Base-by-base conservation (phyloP, 2,329 filamentous ascomycete genomes). In the Claviceps monticola region DNA sequence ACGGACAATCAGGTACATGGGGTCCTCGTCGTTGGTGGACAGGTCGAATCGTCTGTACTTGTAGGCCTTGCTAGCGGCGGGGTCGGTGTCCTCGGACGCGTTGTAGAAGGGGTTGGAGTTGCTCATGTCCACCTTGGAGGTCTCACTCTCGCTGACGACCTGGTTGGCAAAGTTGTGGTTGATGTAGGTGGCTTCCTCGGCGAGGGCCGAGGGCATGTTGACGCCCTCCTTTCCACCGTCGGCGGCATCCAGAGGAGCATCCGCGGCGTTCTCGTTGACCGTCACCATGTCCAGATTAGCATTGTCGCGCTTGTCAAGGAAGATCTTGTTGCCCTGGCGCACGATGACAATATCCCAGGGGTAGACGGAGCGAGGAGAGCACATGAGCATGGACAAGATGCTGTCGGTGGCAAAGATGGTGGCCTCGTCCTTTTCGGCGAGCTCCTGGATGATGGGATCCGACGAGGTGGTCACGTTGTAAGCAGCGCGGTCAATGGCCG, bases 121-220 rank as follows among this genome's bases (percentile, higher is more conserved):
- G 54, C 81, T 65, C 83, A 97, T 93, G 60, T 86, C 80, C 58
- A 89, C 76, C 76, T 93, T 94, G 66, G 81, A 74, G 56, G 74
- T 77, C 57, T 88, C 80, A 60, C 78, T 85, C 75, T 98, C 93
- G 61, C 81, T 71, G 59, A 98, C 90, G 49, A 94, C 88, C 75
- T 98, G 93, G 70, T 95, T 88, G 60, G 88, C 86, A 70, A 98
- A 98, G 76, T 97, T 95, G 79, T 97, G 93, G 81, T 98, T 98
- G 80, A 98, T 98, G 75, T 96, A 94, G 50, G 93, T 98, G 51
- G 93, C 93, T 73, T 98, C 93, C 69, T 96, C 85, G 64, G 94
- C 91, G 53, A 98, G 82, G 51, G 90, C 88, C 51, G 76, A 74
- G n/a, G 93, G 93, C 64, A 89, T 89, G 80, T 98, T 98, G 72